phyloP scores from a whole-genome alignment of 768 basidiomycete genomes.

The Tremella fuciformis region DNA sequence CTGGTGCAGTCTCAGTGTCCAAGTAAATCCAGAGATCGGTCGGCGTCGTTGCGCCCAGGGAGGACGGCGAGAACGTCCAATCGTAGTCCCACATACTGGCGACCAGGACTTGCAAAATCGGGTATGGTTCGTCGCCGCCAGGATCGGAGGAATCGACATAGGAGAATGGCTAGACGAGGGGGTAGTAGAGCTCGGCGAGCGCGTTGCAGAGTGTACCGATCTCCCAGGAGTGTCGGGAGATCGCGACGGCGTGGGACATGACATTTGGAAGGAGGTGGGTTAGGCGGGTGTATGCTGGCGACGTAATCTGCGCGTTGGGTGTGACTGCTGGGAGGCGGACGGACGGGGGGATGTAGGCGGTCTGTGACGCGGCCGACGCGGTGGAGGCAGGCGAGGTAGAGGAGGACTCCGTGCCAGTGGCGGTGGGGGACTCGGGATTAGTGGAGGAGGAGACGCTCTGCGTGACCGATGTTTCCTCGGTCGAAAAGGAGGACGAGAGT shows the following conservation, averaged over 20 bases:
- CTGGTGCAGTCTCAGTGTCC: conserved; percentile 9
- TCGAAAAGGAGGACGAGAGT: too few relatives aligned
- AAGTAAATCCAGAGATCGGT: conserved; percentile 11
- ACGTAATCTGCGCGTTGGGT: conserved; percentile 12
- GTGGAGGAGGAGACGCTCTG: too few relatives aligned
- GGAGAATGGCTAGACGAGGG: conserved; percentile 15
- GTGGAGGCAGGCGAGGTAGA: too few relatives aligned
- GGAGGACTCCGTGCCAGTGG: too few relatives aligned
- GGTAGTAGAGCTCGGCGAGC: conserved; percentile 16
- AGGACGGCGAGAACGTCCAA: conserved; percentile 18
- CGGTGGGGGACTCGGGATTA: too few relatives aligned
- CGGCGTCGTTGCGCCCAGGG: not conserved
- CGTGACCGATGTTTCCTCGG: too few relatives aligned
- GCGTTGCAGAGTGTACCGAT: conserved; percentile 15
- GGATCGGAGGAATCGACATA: not conserved
- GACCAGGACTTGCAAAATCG: conserved; percentile 13
- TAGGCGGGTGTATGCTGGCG: conserved; percentile 12
- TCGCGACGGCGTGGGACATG: conserved; percentile 15
- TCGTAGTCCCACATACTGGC: conserved; percentile 12
- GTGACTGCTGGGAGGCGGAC: conserved; percentile 9
- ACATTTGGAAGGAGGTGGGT: conserved; percentile 14
- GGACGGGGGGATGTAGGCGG: conserved; percentile 4
- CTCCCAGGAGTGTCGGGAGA: conserved; percentile 26
- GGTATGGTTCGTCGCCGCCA: not conserved
- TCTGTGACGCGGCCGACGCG: too few relatives aligned